phyloP scores from a whole-genome alignment of 176 grass and related monocot species.

The Zoysia japonica region DNA sequence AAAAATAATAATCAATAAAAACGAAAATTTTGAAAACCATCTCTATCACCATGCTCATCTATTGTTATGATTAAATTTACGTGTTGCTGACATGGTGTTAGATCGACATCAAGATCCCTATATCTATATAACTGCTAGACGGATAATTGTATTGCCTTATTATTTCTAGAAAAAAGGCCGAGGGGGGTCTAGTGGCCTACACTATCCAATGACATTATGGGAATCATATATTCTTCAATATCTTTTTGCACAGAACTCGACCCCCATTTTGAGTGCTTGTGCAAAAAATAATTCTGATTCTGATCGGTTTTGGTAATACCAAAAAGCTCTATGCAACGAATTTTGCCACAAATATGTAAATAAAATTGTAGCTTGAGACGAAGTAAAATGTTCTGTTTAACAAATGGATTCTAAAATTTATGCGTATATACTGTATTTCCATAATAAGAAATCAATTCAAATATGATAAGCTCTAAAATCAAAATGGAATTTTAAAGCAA shows the following conservation, averaged over 20 bases:
- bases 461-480: conserved; percentile 2
- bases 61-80: neutral
- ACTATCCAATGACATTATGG: neutral
- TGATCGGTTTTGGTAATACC: neutral
- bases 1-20: neutral
- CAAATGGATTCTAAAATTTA: conserved; percentile 14
- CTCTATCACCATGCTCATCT: neutral
- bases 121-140: neutral
- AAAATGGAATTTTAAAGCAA: neutral
- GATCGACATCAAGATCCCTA: neutral
- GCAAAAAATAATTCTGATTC: neutral
- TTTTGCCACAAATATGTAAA: neutral
- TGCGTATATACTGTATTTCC: conserved; percentile 40
- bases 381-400: conserved; percentile 14
- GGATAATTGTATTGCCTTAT: neutral
- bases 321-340: neutral
- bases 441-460: conserved; percentile 15
- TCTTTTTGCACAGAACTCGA: neutral
- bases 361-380: neutral
- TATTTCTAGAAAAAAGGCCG: neutral
- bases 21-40: neutral
- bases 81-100: neutral
- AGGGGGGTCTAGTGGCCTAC: neutral
- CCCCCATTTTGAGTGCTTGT: neutral
- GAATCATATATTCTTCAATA: neutral